Base-by-base conservation (phyloP, 176 grass and related monocot genomes). In the Aegilops umbellulata region DNA sequence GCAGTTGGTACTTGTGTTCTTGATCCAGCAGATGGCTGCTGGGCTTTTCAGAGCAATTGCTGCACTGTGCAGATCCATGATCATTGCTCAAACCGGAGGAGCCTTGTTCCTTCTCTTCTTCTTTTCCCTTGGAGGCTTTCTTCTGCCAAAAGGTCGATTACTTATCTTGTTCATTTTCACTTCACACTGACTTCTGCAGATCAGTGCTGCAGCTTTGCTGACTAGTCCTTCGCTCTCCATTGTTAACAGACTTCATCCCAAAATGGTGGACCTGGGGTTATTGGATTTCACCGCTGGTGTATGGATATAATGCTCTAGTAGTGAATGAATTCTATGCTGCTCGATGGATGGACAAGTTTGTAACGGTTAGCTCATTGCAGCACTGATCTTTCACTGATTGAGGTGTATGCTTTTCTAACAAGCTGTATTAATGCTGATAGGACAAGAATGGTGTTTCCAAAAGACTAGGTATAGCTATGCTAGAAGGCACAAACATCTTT, bases 191-290 rank as follows among this genome's bases (percentile, higher is more conserved):
- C 29, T 80, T 68, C 13, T 63, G 27, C 29, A 57, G 53, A 22
- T 57, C 19, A 57, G 53, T 57, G 53, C 7, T 22, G 53, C 23
- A 84, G 3, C 55, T 80, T 82, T 79, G 47, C 66, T 92, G 64
- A 67, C 49, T 62, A 79, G 22, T 87, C 66, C 44, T 85, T 38
- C 57, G 47, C 80, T 76, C 29, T 78, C 30, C 35, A 63, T 30
- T 57, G 15, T 81, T 76, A 90, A 85, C 88, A 99, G 97, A 62
- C 39, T 78, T 85, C 80, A 96, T 99, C 73, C 97, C 94, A 10
- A 94, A 94, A 26, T 99, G 97, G 97, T 99, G 97, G 97, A 86
- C 94, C 36, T 99, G 97, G 97, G 97, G 94, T 49, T 99, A 96
- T 76, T 99, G 97, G 97, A 76, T 93, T 91, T 99, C 97, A 11